These are phyloP conservation scores for Russula virescens DNA, from an alignment of 768 basidiomycete genomes.

Conservation along the genomic window DNA sequence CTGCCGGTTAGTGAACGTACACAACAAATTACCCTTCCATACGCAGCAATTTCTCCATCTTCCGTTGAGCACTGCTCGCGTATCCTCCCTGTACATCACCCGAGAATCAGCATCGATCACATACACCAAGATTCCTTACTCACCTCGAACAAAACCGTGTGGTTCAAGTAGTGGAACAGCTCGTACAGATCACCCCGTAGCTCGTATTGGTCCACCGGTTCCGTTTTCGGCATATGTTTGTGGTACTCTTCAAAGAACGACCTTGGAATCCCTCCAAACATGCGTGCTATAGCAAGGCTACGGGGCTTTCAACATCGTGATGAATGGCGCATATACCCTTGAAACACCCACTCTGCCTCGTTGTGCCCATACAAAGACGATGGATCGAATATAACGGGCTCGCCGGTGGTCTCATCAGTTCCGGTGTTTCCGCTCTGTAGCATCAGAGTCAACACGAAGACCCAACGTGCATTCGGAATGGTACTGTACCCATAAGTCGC, in stretches of 20 bases:
- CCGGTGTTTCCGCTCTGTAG: conserved; percentile 73
- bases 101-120: neutral
- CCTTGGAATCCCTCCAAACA: conserved; percentile 69
- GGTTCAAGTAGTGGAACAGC: conserved; percentile 78
- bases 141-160: conserved; percentile 74
- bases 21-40: conserved; percentile 24
- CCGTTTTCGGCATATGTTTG: conserved; percentile 52
- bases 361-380: conserved; percentile 77
- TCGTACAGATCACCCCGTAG: conserved; percentile 64
- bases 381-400: conserved; percentile 73
- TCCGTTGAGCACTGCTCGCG: conserved; percentile 46
- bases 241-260: conserved; percentile 68
- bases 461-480: conserved; percentile 23
- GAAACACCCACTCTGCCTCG: conserved; percentile 63
- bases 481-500: conserved; percentile 65
- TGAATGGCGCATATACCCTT: neutral
- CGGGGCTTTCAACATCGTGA: neutral
- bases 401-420: conserved; percentile 43
- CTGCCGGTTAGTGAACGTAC: neutral
- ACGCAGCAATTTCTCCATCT: conserved; percentile 41
- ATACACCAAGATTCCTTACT: conserved; percentile 28
- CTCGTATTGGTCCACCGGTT: conserved; percentile 59
- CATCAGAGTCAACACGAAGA: neutral
- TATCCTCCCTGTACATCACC: conserved; percentile 40
- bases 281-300: conserved; percentile 69